These are phyloP conservation scores for Ceratocystis colombiana DNA, from an alignment of 2,329 filamentous ascomycete species.

Conservation along the genomic window DNA sequence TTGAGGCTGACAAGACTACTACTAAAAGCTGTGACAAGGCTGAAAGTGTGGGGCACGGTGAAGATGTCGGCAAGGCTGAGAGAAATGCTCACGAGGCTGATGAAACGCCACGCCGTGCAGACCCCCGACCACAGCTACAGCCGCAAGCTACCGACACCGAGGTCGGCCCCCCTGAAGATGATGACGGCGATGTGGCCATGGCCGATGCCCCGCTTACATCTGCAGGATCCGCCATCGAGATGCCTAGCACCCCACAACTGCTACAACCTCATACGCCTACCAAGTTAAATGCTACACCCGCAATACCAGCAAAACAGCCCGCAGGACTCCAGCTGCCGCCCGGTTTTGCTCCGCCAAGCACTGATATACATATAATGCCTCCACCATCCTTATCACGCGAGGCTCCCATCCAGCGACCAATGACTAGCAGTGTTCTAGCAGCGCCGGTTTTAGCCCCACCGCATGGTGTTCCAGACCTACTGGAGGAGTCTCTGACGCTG, in stretches of 20 bases:
- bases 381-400: conserved; percentile 20
- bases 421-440: conserved; percentile 32
- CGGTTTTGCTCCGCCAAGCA: conserved; percentile 22
- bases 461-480: conserved; percentile 25
- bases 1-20: not conserved
- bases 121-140: not conserved
- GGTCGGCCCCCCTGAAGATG: not conserved
- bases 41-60: not conserved
- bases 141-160: not conserved
- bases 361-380: conserved; percentile 17
- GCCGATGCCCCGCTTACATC: conserved; percentile 11
- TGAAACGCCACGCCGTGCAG: not conserved
- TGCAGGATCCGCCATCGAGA: not conserved
- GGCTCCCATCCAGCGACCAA: conserved; percentile 12
- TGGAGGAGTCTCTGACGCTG: conserved; percentile 22
- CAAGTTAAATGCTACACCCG: not conserved
- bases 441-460: conserved; percentile 36
- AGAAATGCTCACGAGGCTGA: not conserved
- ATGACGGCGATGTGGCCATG: conserved; percentile 19
- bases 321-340: conserved; percentile 23
- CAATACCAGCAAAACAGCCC: not conserved
- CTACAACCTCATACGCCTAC: not conserved
- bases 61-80: not conserved
- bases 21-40: not conserved
- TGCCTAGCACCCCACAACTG: not conserved